These are phyloP conservation scores for Fusarium gaditjirri DNA, from an alignment of 2,329 filamentous ascomycete genomes.

Conservation along the genomic window DNA sequence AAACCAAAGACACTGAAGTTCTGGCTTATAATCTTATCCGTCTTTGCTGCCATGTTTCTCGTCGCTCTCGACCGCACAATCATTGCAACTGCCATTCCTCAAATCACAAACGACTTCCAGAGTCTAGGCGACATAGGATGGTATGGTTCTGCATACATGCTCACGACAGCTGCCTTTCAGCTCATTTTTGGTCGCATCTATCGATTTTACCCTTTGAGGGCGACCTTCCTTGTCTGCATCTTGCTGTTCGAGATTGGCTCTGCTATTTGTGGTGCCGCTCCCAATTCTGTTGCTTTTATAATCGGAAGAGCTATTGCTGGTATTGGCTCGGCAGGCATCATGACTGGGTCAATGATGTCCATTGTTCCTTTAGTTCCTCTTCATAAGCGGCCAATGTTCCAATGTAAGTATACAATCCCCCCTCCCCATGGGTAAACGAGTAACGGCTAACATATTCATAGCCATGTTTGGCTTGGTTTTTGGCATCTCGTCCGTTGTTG, in stretches of 20 bases:
- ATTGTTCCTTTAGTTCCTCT: constrained; percentile 69
- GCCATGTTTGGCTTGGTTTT: constrained; percentile 65
- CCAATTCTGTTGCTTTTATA: constrained; percentile 64
- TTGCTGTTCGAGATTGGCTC: constrained; percentile 66
- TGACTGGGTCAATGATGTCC: constrained; percentile 66
- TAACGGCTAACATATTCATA: constrained; percentile 32
- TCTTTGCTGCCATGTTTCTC: constrained; percentile 66
- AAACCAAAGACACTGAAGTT: constrained; percentile 64
- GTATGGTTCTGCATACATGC: constrained; percentile 71
- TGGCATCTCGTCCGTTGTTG: constrained; percentile 64
- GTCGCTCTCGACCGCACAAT: constrained; percentile 69
- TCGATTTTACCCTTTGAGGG: constrained; percentile 63
- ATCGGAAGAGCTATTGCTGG: constrained; percentile 67
- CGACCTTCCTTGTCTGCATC: constrained; percentile 59
- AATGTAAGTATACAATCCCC: constrained; percentile 48
- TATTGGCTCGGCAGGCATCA: constrained; percentile 66
- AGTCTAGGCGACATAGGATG: constrained; percentile 70
- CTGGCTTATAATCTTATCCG: constrained; percentile 65
- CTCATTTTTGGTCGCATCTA: constrained; percentile 65
- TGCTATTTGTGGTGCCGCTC: constrained; percentile 64
- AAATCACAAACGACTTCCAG: constrained; percentile 67
- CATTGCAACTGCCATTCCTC: constrained; percentile 64
- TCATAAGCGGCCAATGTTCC: constrained; percentile 68
- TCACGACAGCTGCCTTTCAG: constrained; percentile 66
- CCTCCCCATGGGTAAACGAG: background rate